A percentile compares a stretch with the other conserved stretches of the same genome.
Conservation (phyloP, 805 yeast species). For the Pichia nanzhaoensis region DNA sequence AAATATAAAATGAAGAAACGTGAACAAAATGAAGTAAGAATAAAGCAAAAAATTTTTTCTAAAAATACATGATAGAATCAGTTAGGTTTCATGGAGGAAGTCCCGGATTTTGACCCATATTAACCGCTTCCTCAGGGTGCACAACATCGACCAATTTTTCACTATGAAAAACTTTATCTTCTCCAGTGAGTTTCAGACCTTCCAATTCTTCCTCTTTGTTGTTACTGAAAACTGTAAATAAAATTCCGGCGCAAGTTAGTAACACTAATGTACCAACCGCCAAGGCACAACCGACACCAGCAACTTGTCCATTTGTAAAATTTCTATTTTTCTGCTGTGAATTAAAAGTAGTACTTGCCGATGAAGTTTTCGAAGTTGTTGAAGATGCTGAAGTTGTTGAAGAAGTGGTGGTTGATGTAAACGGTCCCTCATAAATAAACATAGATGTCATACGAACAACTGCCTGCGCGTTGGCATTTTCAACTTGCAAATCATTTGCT, state of each 20-base stretch:
- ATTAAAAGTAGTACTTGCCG: not conserved
- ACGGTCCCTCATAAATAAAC: conserved; percentile 28
- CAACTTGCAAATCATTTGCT: conserved; percentile 24
- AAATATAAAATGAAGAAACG: not conserved
- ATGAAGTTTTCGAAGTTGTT: conserved; percentile 8
- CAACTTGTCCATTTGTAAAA: conserved; percentile 55
- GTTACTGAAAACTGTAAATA: conserved; percentile 28
- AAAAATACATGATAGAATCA: no score
- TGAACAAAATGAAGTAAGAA: not conserved
- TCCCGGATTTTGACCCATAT: not conserved
- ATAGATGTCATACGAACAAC: conserved; percentile 35
- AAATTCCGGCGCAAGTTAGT: conserved; percentile 35
- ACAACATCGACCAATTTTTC: conserved; percentile 54
- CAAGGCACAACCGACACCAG: conserved; percentile 60
- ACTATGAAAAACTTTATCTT: conserved; percentile 35
- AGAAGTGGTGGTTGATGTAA: conserved; percentile 20
- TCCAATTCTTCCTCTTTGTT: conserved; percentile 33
- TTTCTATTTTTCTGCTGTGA: conserved; percentile 8
- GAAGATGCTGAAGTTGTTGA: conserved; percentile 10
- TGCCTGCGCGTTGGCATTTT: conserved; percentile 21
- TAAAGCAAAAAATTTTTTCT: not conserved
- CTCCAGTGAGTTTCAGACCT: conserved; percentile 45
- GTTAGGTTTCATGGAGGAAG: no score
- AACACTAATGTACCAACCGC: conserved; percentile 47
- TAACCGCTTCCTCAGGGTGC: conserved; percentile 36